These are phyloP conservation scores for Phtheirospermum japonicum DNA, from an alignment of 257 asterid genomes.

Conservation along the genomic window DNA sequence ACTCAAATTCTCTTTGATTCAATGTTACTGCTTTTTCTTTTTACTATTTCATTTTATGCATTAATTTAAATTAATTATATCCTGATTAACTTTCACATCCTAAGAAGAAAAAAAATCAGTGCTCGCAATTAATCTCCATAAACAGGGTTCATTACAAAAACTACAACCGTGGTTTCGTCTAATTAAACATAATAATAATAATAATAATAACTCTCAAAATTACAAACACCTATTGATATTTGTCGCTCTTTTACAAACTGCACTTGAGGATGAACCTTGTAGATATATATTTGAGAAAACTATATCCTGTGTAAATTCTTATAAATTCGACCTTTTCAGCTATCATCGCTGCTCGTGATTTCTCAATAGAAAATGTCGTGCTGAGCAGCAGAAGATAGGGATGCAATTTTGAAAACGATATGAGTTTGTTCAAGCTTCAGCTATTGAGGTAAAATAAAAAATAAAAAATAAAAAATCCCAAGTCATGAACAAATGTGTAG, in stretches of 20 bases:
- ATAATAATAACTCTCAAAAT: no score
- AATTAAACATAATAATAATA: background rate
- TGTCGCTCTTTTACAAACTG: background rate
- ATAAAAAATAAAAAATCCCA: background rate
- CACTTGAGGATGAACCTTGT: no score
- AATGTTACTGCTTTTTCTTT: no score
- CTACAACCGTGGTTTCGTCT: background rate
- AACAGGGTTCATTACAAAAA: background rate
- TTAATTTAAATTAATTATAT: no score
- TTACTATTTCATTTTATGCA: background rate
- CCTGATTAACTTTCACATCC: no score
- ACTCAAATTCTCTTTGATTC: no score
- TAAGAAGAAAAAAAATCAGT: no score
- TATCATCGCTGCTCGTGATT: constrained; percentile 49
- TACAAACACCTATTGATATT: background rate
- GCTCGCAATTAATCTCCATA: background rate
- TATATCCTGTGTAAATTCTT: background rate
- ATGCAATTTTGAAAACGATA: constrained; percentile 13
- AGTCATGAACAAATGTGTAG: background rate
- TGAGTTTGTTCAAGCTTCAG: background rate
- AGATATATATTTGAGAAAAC: background rate
- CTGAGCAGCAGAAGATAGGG: background rate
- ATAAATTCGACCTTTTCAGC: constrained; percentile 40
- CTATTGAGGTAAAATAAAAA: constrained; percentile 7
- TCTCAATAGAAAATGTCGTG: constrained; percentile 18